These are phyloP conservation scores for Yamadazyma spencermartinsiae DNA, from an alignment of 1,139 yeast species.

Conservation along the genomic window DNA sequence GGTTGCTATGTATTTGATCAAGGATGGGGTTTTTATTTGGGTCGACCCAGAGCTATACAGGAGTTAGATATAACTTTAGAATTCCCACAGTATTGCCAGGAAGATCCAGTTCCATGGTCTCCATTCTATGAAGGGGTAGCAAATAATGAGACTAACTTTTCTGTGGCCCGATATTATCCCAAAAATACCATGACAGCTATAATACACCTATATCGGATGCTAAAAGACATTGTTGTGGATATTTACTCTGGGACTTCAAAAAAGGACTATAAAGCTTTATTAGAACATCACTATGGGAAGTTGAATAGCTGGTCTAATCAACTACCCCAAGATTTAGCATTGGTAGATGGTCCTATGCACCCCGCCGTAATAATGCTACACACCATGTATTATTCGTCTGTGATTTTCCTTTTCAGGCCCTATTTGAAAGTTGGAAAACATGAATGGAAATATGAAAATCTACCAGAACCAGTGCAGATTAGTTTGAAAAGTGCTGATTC, in stretches of 20 bases:
- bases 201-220: conserved; percentile 10
- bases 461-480: conserved; percentile 10
- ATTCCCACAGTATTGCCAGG: conserved; percentile 8
- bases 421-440: conserved; percentile 11
- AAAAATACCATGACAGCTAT: conserved; percentile 11
- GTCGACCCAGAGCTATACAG: conserved; percentile 13
- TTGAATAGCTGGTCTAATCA: conserved; percentile 7
- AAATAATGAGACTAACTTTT: not conserved
- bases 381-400: conserved; percentile 13
- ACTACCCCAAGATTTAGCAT: conserved; percentile 7
- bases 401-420: conserved; percentile 14
- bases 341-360: conserved; percentile 6
- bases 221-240: conserved; percentile 9
- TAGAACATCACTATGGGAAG: conserved; percentile 6
- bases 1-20: conserved; percentile 15
- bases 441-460: conserved; percentile 7
- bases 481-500: conserved; percentile 7
- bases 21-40: conserved; percentile 15
- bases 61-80: conserved; percentile 9
- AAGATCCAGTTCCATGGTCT: conserved; percentile 8
- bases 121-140: conserved; percentile 8
- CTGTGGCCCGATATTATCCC: conserved; percentile 6
- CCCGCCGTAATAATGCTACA: conserved; percentile 16
- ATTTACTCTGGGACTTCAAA: conserved; percentile 6
- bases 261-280: conserved; percentile 8